phyloP scores from a whole-genome alignment of 176 grass and related monocot genomes.

The Eremochloa ophiuroides region DNA sequence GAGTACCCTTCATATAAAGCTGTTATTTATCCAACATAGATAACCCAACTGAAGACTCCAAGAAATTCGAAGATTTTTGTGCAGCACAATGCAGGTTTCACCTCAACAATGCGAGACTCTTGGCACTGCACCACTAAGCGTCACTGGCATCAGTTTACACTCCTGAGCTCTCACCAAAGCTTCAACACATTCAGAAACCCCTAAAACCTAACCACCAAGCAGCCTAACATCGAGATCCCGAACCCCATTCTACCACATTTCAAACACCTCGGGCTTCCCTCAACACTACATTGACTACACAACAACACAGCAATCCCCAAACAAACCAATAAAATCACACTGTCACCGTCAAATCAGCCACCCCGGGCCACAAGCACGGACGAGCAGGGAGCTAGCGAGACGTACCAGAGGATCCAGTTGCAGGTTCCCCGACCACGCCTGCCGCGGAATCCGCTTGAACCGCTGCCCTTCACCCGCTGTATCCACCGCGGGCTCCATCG shows the following conservation, averaged over 20 bases:
- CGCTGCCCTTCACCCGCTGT: constrained; percentile 56
- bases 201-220: constrained; percentile 16
- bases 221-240: constrained; percentile 12
- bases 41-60: background rate
- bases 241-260: constrained; percentile 8
- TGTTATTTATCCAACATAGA: background rate
- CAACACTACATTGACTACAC: background rate
- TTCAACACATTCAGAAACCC: constrained; percentile 8
- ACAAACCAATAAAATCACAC: constrained; percentile 7
- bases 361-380: background rate
- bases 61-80: background rate
- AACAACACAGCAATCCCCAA: background rate
- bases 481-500: constrained; percentile 47
- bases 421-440: constrained; percentile 43
- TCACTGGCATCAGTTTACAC: background rate
- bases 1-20: background rate
- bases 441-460: constrained; percentile 72
- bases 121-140: background rate
- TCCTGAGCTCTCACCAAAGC: background rate
- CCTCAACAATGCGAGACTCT: background rate
- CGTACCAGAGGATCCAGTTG: constrained; percentile 79
- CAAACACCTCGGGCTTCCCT: constrained; percentile 1
- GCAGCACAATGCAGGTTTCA: constrained; percentile 5
- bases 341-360: constrained; percentile 11
- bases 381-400: background rate